Evolutionary conservation across 2,329 filamentous ascomycete genomes (phyloP), one percentile per base, ranked within the genome.

Genomic region (Coniochaeta sp.): DNA sequence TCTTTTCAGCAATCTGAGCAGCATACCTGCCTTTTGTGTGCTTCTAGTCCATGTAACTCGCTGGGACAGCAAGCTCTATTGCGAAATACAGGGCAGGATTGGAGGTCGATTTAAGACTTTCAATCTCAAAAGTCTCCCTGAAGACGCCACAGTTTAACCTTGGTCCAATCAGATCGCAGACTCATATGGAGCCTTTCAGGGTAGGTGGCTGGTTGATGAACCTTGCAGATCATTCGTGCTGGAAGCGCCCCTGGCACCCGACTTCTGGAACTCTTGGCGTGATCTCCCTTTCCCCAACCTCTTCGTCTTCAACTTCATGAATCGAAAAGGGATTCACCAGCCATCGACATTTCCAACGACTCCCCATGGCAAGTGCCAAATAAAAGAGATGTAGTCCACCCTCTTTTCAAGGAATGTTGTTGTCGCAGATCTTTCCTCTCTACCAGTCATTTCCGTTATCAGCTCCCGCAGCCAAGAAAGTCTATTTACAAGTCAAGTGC

Each of bases 361-460:
- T 40, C 12, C 18, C 35, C 16, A 33, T 3, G 31, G 27, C 18
- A 32, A 26, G 22, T 28, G 31, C 28, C 47, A 35, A 49, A 49
- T 33, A 35, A 33, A 35, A 32, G 22, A 49, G 31, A 33, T 28
- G 47, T 26, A 24, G 47, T 14, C 27, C 28, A 22, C 28, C 35
- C 47, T 22, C 2, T n/a, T n/a, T n/a, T n/a, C n/a, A 6, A 35
- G 47, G 47, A 28, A 28, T 49, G 47, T 35, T 7, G 14, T 18
- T 46, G 18, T 52, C 5, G 38, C 35, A 32, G 27, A 38, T 53
- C 20, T 14, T 46, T 52, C 38, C 38, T 27, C 28, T 48, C 42
- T 24, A 35, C 30, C 52, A 38, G 51, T 53, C 50, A 32, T 47
- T 31, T 22, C 18, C 28, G n/a, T 20, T 51, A 48, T 50, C 49